Conservation (phyloP, 805 yeast genomes). For the Candida nitratophila region DNA sequence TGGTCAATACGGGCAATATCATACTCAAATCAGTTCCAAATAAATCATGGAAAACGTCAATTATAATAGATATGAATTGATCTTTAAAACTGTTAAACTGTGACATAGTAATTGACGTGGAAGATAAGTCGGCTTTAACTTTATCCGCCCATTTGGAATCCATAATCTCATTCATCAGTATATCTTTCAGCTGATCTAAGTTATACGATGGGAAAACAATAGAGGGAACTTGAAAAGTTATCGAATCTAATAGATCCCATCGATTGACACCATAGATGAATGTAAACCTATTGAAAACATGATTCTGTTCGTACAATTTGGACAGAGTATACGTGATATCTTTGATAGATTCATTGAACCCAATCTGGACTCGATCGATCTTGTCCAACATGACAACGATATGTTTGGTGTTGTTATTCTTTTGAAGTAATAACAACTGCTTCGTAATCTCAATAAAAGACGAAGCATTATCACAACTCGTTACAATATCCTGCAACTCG, state of each 20-base stretch:
- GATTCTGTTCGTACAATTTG: slow-evolving; percentile 35
- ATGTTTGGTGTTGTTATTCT: not conserved
- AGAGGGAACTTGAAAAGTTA: slow-evolving; percentile 33
- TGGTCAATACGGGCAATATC: slow-evolving; percentile 17
- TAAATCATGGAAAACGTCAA: slow-evolving; percentile 37
- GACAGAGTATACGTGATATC: slow-evolving; percentile 34
- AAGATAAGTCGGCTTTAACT: not conserved
- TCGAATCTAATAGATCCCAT: slow-evolving; percentile 30
- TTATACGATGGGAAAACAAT: slow-evolving; percentile 33
- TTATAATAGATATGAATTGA: slow-evolving; percentile 34
- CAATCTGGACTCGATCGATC: slow-evolving; percentile 33
- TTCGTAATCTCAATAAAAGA: slow-evolving; percentile 35
- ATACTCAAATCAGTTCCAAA: slow-evolving; percentile 37
- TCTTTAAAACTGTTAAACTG: slow-evolving; percentile 16
- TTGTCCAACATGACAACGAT: slow-evolving; percentile 41
- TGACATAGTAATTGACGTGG: slow-evolving; percentile 2
- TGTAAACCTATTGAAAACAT: slow-evolving; percentile 21
- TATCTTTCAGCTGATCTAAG: slow-evolving; percentile 28
- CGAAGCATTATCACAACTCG: slow-evolving; percentile 33
- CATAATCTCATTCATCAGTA: slow-evolving; percentile 19
- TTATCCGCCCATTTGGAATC: slow-evolving; percentile 10
- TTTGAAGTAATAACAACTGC: slow-evolving; percentile 19
- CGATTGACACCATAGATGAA: slow-evolving; percentile 35
- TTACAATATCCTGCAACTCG: slow-evolving; percentile 10
- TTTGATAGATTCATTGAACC: slow-evolving; percentile 24